Base-by-base conservation (phyloP, 1,284 basidiomycete genomes). In the Pisolithus thermaeus region DNA sequence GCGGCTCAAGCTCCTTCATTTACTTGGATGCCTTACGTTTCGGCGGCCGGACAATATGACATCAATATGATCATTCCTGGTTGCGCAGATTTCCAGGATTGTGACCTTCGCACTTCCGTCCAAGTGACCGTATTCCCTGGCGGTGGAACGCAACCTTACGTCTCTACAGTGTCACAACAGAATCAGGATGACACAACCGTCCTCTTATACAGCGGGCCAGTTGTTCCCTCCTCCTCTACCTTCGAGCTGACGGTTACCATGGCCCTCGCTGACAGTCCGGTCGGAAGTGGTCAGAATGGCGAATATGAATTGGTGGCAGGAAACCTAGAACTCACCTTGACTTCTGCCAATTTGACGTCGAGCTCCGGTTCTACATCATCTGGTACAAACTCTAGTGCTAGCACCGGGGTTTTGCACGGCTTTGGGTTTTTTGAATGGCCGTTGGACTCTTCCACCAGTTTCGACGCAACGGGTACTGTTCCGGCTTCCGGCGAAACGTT, bases 11-110 rank as follows among this genome's bases (percentile, higher is more conserved):
- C 79, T 16, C 90, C 92, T 9, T 84, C 80, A 38, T 82, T 97
- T 62, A 94, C 90, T 0, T 97, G 92, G 84, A 79, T 83, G 68
- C 92, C 95, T 0, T 93, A 92, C 62, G 87, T 98, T 22, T 90
- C 90, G 0, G 86, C 90, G 18, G 80, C 90, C 2, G 97, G 93
- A 37, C 73, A 82, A 56, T 99, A 99, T 69, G 80, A 89, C 45
- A 77, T 97, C 59, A 88, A 85, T 68, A 66, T 98, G 51, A 77
- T 90, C 53, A 79, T 96, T 23, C 96, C 96, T 0, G 95, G 95
- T 11, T 99, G 96, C 70, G 71, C 73, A 3, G 71, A 83, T 52
- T 80, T 92, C 60, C 82, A 87, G 54, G 89, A 96, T 62, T 99
- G 96, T 64, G 73, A 68, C 20, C 69, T 77, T 23, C 84, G 97